Base-by-base conservation (phyloP, 441 rosid genomes). In the Syzygium syzygioides region DNA sequence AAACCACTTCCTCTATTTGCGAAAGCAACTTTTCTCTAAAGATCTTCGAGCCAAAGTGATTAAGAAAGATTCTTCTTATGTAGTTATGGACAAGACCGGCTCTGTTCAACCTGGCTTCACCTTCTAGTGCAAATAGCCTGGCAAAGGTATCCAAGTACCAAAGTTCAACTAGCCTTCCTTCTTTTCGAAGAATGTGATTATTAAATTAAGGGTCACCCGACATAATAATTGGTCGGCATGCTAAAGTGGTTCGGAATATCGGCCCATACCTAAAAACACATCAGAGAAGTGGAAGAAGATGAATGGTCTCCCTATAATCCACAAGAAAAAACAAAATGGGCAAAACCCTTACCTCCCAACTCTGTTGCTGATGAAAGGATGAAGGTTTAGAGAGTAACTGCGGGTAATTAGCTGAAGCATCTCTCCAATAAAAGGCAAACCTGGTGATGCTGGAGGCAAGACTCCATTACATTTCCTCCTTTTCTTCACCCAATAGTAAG, bases 401-500 rank as follows among this genome's bases (percentile, higher is more conserved):
- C 94, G 93, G 59, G 87, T 86, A 60, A 95, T 57, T 62, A 95
- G 87, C 20, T 94, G 90, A 14, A 93, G 90, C 62, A 92, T 90
- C 90, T 95, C 97, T 7, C 96, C 95, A 13, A 93, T 89, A 14
- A 94, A 37, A 1, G 96, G 97, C 3, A 95, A 85, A 10, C 96
- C 95, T 94, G 91, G 90, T 1, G 96, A 94, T 19, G 95, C 96
- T 60, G 97, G 96, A 68, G 96, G 96, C 50, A 94, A 94, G 56
- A 85, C 86, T 26, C 94, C 96, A 87, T 85, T 93, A 85, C 94
- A 94, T 86, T 93, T 92, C 64, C 90, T 93, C 95, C 96, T 90
- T 85, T 79, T 93, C 85, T 90, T 87, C 17, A 93, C 79, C 94
- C 92, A 91, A 55, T 90, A 41, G 45, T 5, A 41, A 6, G 7